These are phyloP conservation scores for Musa acuminata DNA, from an alignment of 176 grass and related monocot genomes.

Conservation along the genomic window DNA sequence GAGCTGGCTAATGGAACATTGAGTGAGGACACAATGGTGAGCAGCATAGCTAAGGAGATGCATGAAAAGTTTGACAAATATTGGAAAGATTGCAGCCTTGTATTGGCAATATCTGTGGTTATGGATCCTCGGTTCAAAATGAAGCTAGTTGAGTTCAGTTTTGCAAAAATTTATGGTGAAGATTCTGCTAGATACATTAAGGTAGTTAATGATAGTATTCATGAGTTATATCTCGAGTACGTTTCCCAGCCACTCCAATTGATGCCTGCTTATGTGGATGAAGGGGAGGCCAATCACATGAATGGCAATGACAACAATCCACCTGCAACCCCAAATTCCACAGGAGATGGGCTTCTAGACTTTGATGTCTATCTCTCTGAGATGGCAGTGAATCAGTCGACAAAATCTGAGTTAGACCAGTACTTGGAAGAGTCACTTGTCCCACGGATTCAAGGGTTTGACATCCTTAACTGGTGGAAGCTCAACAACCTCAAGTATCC, in stretches of 20 bases:
- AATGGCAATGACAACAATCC: not conserved
- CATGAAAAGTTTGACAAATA: slow-evolving; percentile 18
- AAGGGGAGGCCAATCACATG: not conserved
- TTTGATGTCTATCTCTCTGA: slow-evolving; percentile 6
- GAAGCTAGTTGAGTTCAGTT: slow-evolving; percentile 17
- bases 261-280: slow-evolving; percentile 4
- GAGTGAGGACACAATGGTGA: not conserved
- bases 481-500: slow-evolving; percentile 9
- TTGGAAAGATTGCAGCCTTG: slow-evolving; percentile 13
- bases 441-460: slow-evolving; percentile 5
- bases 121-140: slow-evolving; percentile 16
- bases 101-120: slow-evolving; percentile 5
- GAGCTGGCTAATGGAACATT: not conserved
- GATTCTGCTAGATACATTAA: slow-evolving; percentile 10
- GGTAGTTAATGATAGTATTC: not conserved
- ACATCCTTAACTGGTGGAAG: slow-evolving; percentile 9
- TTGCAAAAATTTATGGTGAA: slow-evolving; percentile 11
- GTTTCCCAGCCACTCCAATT: not conserved
- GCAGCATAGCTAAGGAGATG: slow-evolving; percentile 12
- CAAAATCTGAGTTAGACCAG: slow-evolving; percentile 15
- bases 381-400: slow-evolving; percentile 2
- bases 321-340: not conserved
- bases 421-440: slow-evolving; percentile 8
- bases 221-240: not conserved
- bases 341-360: not conserved